Evolutionary conservation across 192 early-diverging fungal species (phyloP).

Genomic region (Coemansia pectinata): DNA sequence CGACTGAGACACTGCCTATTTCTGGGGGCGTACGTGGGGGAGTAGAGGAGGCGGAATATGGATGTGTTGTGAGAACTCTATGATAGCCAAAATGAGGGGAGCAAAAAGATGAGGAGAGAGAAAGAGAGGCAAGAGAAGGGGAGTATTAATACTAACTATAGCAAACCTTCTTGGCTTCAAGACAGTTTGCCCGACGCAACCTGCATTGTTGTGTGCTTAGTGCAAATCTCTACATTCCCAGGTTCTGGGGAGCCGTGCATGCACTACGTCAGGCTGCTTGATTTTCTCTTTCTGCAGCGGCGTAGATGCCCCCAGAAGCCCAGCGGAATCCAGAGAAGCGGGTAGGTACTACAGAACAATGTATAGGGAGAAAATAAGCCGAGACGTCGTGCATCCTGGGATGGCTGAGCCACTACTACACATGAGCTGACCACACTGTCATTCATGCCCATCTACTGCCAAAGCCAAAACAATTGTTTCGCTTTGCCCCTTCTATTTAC

Average conservation of each 20-base stretch:
- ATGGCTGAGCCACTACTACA: background rate
- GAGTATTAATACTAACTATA: background rate
- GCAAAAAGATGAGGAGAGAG: background rate
- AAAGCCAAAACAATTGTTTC: slow-evolving; percentile 1
- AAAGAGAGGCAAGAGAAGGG: background rate
- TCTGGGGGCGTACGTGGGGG: background rate
- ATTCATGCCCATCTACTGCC: background rate
- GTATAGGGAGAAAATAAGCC: background rate
- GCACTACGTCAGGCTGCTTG: background rate
- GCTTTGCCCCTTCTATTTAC: background rate
- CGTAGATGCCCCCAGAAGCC: background rate
- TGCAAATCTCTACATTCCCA: background rate
- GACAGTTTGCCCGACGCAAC: background rate
- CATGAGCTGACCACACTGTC: background rate
- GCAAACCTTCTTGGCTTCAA: background rate
- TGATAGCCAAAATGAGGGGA: background rate
- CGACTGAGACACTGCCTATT: background rate
- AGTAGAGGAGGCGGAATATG: background rate
- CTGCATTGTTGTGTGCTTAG: background rate
- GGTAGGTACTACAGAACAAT: background rate
- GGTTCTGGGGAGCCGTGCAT: background rate
- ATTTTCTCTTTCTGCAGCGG: background rate
- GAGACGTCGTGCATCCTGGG: background rate
- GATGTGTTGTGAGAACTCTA: background rate
- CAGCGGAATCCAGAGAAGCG: background rate